phyloP scores from a whole-genome alignment of 257 asterid species.

The Forsythia suspensa region DNA sequence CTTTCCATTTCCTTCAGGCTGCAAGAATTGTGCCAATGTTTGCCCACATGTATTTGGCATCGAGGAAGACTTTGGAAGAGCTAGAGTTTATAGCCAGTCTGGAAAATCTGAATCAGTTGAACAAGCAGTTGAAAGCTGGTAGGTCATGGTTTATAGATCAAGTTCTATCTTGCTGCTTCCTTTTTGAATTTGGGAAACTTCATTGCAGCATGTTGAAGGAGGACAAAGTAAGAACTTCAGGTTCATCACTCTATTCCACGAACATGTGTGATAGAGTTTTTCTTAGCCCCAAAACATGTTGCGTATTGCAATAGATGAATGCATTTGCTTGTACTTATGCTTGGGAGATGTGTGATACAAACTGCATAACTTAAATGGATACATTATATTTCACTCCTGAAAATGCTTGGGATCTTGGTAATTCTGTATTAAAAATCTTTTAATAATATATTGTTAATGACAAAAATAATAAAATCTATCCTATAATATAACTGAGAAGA shows the following conservation, averaged over 20 bases:
- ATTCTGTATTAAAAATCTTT: neutral
- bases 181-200: neutral
- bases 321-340: neutral
- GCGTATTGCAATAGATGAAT: neutral
- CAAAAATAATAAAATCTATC: neutral
- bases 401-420: too few relatives aligned
- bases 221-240: neutral
- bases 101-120: slow-evolving; percentile 66
- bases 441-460: neutral
- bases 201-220: neutral
- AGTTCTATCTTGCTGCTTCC: neutral
- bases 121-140: slow-evolving; percentile 98
- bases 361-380: neutral
- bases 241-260: neutral
- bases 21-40: slow-evolving; percentile 94
- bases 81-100: slow-evolving; percentile 77
- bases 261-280: too few relatives aligned
- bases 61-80: slow-evolving; percentile 98
- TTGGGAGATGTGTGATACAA: neutral
- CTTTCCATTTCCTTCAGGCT: slow-evolving; percentile 46
- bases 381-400: too few relatives aligned
- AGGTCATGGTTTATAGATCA: slow-evolving; percentile 20
- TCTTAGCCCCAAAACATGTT: neutral
- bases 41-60: slow-evolving; percentile 73
- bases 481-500: neutral